Base-by-base conservation (phyloP, 108 stramenopile genomes). In the Pelagomonas calceolata region DNA sequence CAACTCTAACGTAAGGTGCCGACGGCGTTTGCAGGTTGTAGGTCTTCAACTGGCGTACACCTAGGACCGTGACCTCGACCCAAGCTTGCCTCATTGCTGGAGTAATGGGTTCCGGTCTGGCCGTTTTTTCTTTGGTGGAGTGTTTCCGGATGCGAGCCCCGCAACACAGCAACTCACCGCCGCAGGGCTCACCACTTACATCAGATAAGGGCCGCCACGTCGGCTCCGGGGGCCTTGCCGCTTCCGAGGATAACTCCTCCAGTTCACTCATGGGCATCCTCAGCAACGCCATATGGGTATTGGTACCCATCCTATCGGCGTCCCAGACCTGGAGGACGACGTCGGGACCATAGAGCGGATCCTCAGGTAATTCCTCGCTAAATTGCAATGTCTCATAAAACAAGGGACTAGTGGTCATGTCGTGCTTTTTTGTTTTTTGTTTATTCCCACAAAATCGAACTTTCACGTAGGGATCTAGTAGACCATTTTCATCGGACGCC, bases 381-480 rank as follows among this genome's bases (percentile, higher is more conserved):
- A 85, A 76, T 30, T 33, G 30, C 36, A 83, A 12, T 15, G 86
- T 86, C 65, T 81, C 68, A 36, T 86, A 86, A 73, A 76, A 86
- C 34, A 75, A 44, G 21, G 86, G 86, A 30, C 75, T 68, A 29
- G 68, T 67, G 16, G 84, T 81, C 72, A 67, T 72, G 66, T 26
- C 32, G 35, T 37, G 21, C 21, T 26, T 31, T 31, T 36, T 51
- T 16, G 30, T 44, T 63, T 76, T 43, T 32, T 45, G 32, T 72
- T 72, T 71, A 63, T 80, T 5, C 15, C 84, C 81, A 32, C 65
- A n/a, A 68, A 85, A 70, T 29, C 75, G 76, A 35, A 85, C 64
- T 70, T 77, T 78, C 30, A 85, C 68, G 70, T 82, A 86, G 12
- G 86, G 85, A 75, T 87, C 86, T 45, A 73, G 43, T 30, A 83